phyloP scores from a whole-genome alignment of 176 grass and related monocot species.

The Cocos nucifera region DNA sequence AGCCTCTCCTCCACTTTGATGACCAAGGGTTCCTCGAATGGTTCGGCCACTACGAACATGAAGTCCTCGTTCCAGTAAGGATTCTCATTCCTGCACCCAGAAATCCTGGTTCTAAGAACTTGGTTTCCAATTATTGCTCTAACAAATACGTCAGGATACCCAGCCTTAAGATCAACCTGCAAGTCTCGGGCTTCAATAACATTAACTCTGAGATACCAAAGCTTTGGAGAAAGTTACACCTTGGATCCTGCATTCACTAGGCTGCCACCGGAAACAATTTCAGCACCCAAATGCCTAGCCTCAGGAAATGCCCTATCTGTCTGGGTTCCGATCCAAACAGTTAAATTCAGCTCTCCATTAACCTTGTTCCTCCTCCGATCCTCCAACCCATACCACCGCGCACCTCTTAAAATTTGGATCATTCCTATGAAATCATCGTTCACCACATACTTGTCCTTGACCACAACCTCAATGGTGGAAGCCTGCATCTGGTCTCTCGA shows the following conservation, averaged over 20 bases:
- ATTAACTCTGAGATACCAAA: slow-evolving; percentile 90
- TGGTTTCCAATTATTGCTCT: slow-evolving; percentile 75
- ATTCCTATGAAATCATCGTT: slow-evolving; percentile 78
- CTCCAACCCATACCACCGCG: slow-evolving; percentile 82
- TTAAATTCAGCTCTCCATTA: slow-evolving; percentile 75
- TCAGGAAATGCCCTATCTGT: slow-evolving; percentile 85
- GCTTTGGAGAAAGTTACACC: slow-evolving; percentile 79
- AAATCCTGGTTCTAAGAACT: slow-evolving; percentile 55
- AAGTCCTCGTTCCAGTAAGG: slow-evolving; percentile 92
- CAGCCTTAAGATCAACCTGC: slow-evolving; percentile 34
- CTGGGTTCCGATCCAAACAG: slow-evolving; percentile 88
- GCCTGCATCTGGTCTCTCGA: slow-evolving; percentile 78
- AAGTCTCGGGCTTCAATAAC: slow-evolving; percentile 90
- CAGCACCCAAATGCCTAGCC: slow-evolving; percentile 92
- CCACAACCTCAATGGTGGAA: slow-evolving; percentile 54
- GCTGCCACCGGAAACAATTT: slow-evolving; percentile 47
- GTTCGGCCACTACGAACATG: slow-evolving; percentile 82
- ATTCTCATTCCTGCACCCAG: slow-evolving; percentile 31
- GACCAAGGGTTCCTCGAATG: slow-evolving; percentile 88
- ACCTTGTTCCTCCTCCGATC: slow-evolving; percentile 41
- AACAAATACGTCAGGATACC: slow-evolving; percentile 51
- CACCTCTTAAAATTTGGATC: slow-evolving; percentile 59
- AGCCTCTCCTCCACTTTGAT: slow-evolving; percentile 65
- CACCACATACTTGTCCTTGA: slow-evolving; percentile 85
- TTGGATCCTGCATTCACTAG: slow-evolving; percentile 62